Base-by-base conservation (phyloP, 169 alveolate genomes). In the Eimeria acervulina region DNA sequence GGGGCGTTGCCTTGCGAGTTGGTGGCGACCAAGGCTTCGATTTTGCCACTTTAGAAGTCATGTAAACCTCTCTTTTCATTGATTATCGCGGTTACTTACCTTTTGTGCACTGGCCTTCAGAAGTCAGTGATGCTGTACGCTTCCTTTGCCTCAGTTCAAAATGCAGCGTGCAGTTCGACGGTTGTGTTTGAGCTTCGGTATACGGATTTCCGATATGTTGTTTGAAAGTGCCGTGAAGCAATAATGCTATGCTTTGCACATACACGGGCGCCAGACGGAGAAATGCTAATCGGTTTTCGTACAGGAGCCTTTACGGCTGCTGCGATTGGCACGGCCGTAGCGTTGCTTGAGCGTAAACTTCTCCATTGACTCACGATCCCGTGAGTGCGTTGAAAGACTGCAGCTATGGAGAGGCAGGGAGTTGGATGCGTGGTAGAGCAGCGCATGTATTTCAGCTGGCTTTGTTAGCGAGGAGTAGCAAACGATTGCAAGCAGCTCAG, bases 21-120 rank as follows among this genome's bases (percentile, higher is more conserved):
- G 59, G 31, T 17, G 92, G 92, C 74, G 92, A 51, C 33, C 92
- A 55, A n/a, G 92, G 92, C 26, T 84, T 84, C 23, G 92, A 84
- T 2, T 31, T 51, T 31, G 31, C 78, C 38, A 5, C 63, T 19
- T 68, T 84, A 3, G 78, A 84, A 36, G 92, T 84, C 17, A 21
- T 52, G 1, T 84, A 28, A 40, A 74, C 85, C 12, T 1, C 23
- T 42, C 59, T 15, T 38, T 23, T 36, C 38, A 19, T 7, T 31
- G 5, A 36, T 17, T 72, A 72, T 72, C 7, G 15, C 23, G 28
- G 84, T 33, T 33, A 6, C 33, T 36, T 26, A 72, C 31, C 31
- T 13, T 72, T 33, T 21, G 26, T 33, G 28, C 84, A 72, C 31
- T 72, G 74, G 74, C 74, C 5, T 26, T 6, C 74, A n/a, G 33